Evolutionary conservation across 306 rosid genomes (phyloP), one percentile per base, ranked within the genome.

Genomic region (Prunus padus): DNA sequence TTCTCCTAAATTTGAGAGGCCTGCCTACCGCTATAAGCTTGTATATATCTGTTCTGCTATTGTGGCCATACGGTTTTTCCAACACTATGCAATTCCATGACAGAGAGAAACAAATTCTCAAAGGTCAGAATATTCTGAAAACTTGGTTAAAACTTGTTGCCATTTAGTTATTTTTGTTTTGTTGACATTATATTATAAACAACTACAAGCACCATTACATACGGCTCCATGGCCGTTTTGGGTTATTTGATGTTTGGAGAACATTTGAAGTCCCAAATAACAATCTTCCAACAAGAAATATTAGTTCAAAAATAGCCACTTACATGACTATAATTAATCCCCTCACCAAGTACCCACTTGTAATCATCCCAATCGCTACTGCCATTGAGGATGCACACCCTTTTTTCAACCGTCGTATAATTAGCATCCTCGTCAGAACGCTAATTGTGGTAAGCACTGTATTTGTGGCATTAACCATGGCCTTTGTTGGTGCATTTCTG

Each of bases 201-300:
- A 20, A 7, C 4, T 30, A 30, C 56, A 70, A 84, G 89, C 86
- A 84, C 91, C 28, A 19, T 81, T 15, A 84, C 46, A 26, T 90
- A 90, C 64, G 92, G 92, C 67, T 63, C 84, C 37, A 84, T 90
- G 78, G 92, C 74, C 7, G 23, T 87, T 2, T 40, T 82, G 61
- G 97, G 97, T 20, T 90, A 92, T 79, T 12, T 31, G 54, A 92
- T 90, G 93, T 92, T 79, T 37, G 97, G 93, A 70, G 69, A 77
- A 10, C 2, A 77, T 22, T 40, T 72, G 19, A 83, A 76, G 51
- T 88, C 93, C 25, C 96, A 90, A 76, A 74, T 92, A 23, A 88
- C 96, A 92, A 88, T 67, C 91, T 90, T 52, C 97, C 96, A 0
- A 16, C 71, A 13, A 37, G 65, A 3, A 80, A 87, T 75, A 54